Percentiles rank a stretch among this genome's conserved stretches.
These are phyloP conservation scores for Heterobasidion irregulare DNA, from an alignment of 1,284 basidiomycete species.

Conservation along the genomic window DNA sequence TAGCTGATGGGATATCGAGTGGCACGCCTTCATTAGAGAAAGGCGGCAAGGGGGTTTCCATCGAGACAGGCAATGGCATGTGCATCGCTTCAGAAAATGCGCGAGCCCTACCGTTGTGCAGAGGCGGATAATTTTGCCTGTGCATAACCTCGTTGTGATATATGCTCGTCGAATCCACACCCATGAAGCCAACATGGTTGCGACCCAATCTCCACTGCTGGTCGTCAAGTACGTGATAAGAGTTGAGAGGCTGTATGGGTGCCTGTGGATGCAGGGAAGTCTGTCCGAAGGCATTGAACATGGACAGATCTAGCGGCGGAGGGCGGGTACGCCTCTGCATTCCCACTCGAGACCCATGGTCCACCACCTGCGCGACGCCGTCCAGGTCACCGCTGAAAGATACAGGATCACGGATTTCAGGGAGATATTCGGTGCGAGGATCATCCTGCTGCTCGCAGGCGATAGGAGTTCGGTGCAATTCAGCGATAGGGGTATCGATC, in stretches of 20 bases:
- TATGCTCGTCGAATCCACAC: neutral
- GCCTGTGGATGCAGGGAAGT: neutral
- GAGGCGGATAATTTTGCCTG: neutral
- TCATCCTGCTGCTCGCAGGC: too few species aligned
- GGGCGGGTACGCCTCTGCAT: neutral
- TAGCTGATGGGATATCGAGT: too few species aligned
- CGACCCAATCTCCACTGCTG: neutral
- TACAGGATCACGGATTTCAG: too few species aligned
- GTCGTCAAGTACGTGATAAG: neutral
- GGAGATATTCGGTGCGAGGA: too few species aligned
- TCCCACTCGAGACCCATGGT: neutral
- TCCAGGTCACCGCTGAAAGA: too few species aligned
- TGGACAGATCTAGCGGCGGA: slow-evolving; percentile 6
- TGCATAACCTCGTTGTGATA: too few species aligned
- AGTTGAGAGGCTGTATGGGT: neutral
- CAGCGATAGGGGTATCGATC: neutral
- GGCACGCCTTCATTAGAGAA: neutral
- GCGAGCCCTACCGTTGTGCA: neutral
- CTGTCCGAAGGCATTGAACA: neutral
- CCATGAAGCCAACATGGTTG: neutral
- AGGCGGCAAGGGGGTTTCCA: neutral
- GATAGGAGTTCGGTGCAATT: neutral
- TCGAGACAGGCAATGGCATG: neutral
- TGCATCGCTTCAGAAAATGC: neutral
- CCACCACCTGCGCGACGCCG: too few species aligned